Percentiles rank a stretch among this genome's conserved stretches.
Conservation (phyloP, 2,329 filamentous ascomycete species). For the Phialophora macrospora region DNA sequence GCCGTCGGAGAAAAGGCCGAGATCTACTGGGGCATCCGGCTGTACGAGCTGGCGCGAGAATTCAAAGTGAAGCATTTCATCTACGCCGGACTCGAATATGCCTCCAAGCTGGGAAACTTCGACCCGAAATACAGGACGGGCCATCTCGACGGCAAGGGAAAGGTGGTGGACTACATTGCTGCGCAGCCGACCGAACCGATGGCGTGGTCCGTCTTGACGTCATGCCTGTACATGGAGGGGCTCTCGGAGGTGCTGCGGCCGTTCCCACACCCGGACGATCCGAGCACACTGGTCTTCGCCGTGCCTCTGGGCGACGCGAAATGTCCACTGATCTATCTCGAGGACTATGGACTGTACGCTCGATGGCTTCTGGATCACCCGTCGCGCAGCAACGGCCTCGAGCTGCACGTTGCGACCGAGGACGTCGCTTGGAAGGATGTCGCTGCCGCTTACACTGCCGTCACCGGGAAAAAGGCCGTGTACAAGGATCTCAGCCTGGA, state of each 20-base stretch:
- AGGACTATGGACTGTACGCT: constrained; percentile 54
- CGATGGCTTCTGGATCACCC: constrained; percentile 57
- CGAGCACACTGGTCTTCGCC: background rate
- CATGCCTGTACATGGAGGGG: constrained; percentile 19
- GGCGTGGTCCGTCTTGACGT: constrained; percentile 19
- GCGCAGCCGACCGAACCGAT: constrained; percentile 17
- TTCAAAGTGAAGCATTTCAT: constrained; percentile 49
- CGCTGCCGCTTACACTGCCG: constrained; percentile 49
- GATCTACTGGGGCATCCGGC: constrained; percentile 50
- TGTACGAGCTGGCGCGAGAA: constrained; percentile 45
- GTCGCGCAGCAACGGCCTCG: constrained; percentile 49
- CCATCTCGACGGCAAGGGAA: constrained; percentile 56
- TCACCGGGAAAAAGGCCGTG: constrained; percentile 50
- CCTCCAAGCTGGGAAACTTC: constrained; percentile 54
- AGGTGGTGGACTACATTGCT: constrained; percentile 35
- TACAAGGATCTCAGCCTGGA: constrained; percentile 35
- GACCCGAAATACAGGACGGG: constrained; percentile 52
- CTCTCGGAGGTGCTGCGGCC: constrained; percentile 39
- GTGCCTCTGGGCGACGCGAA: constrained; percentile 41
- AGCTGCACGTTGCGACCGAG: constrained; percentile 52
- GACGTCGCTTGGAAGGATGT: constrained; percentile 49
- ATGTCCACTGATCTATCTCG: constrained; percentile 50
- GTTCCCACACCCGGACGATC: constrained; percentile 6
- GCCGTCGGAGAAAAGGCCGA: constrained; percentile 59
- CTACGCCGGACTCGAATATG: constrained; percentile 57